Evolutionary conservation across 2,329 filamentous ascomycete genomes (phyloP), one percentile per base, ranked within the genome.

Genomic region (Trichophyton mentagrophytes): DNA sequence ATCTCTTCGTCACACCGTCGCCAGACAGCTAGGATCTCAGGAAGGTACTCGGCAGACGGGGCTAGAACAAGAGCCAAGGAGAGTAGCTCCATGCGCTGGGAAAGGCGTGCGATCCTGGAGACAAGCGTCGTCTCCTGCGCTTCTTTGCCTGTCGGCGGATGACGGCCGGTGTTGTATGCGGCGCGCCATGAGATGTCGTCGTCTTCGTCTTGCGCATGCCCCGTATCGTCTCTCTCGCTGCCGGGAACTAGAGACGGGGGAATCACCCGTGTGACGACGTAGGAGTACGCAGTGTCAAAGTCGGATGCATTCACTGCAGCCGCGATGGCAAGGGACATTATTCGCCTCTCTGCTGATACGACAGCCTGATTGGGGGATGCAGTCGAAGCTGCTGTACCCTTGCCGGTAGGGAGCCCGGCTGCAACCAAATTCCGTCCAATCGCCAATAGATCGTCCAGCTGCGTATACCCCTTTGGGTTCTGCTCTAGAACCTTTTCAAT

Each of bases 141-240:
- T 63, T 63, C 70, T 60, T 67, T 66, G 53, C 68, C 61, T 40
- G 65, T 66, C 40, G 72, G 65, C 58, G 78, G 77, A 71, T 83
- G 79, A 56, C 81, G 79, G 17, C 84, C 84, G 20, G 83, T 83
- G 61, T 80, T 78, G 68, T 85, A 81, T 13, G 83, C 84, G 38
- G 83, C 83, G 30, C 82, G 81, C 84, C 84, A 86, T 61, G 82
- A 82, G 33, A 82, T 78, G 64, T 85, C 82, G 67, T 85, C 83
- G 66, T 65, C 59, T 66, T 61, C 36, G 66, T 62, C 33, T 38
- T 38, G 33, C 11, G 33, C 33, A 38, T 38, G 33, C 11, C 33
- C 33, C 3, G 9, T 13, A 3, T 38, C 33, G 33, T 9, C 33
- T 13, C 33, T 8, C 33, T 38, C 3, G 71, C 64, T 33, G 71